Evolutionary conservation across 495 filamentous ascomycete genomes (phyloP).

Genomic region (Trichocladium antarcticum): DNA sequence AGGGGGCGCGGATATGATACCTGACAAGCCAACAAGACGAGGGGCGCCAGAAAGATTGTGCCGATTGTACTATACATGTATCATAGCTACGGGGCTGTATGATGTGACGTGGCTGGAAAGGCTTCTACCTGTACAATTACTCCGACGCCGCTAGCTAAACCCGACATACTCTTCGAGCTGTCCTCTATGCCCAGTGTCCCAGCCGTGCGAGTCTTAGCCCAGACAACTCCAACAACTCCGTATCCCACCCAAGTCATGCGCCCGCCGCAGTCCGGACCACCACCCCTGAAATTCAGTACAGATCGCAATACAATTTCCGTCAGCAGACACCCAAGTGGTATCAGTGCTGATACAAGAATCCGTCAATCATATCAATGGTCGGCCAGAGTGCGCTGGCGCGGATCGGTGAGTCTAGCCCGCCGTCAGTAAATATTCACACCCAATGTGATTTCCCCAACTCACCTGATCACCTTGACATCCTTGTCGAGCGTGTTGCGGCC

Average conservation of each 20-base stretch:
- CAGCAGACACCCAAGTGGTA: background rate
- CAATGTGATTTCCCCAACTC: conserved; percentile 26
- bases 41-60: background rate
- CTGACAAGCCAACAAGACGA: background rate
- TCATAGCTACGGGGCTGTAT: background rate
- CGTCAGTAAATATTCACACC: conserved; percentile 7
- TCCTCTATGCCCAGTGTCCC: background rate
- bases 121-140: background rate
- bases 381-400: conserved; percentile 40
- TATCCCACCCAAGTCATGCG: background rate
- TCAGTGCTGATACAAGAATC: background rate
- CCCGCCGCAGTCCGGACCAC: background rate
- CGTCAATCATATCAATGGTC: conserved; percentile 19
- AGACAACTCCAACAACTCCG: conserved; percentile 1
- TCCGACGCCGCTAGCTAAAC: too few species aligned
- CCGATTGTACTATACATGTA: background rate
- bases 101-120: background rate
- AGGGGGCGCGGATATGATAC: conserved; percentile 51
- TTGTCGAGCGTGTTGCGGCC: conserved; percentile 51
- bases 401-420: conserved; percentile 45
- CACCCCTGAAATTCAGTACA: background rate
- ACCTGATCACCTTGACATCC: conserved; percentile 82
- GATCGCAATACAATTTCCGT: background rate
- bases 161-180: too few species aligned
- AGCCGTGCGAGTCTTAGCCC: background rate